These are phyloP conservation scores for Luzula sylvatica DNA, from an alignment of 176 grass and related monocot genomes.

Conservation along the genomic window DNA sequence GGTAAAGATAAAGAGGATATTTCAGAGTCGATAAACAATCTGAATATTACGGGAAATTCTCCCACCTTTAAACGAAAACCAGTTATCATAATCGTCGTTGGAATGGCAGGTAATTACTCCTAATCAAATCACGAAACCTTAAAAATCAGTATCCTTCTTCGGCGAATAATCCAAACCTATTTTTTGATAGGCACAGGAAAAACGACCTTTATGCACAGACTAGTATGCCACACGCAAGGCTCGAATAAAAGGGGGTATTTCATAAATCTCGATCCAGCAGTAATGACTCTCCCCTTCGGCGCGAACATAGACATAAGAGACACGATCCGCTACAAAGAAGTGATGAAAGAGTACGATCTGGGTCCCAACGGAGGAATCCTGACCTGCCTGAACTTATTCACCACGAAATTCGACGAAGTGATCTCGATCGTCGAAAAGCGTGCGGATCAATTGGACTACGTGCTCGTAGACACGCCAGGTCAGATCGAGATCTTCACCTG, in stretches of 20 bases:
- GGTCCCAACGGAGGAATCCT: constrained; percentile 94
- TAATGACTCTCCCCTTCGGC: constrained; percentile 76
- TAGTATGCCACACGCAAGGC: constrained; percentile 60
- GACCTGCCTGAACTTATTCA: constrained; percentile 81
- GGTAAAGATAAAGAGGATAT: constrained; percentile 43
- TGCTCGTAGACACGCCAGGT: constrained; percentile 83
- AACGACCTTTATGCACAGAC: constrained; percentile 74
- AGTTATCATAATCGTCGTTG: constrained; percentile 78
- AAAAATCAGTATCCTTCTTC: no score
- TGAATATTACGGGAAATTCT: constrained; percentile 38
- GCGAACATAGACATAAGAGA: constrained; percentile 96
- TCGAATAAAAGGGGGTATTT: constrained; percentile 68
- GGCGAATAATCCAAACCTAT: no score
- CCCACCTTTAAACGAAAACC: constrained; percentile 77
- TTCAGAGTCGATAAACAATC: constrained; percentile 55
- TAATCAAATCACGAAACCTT: no score
- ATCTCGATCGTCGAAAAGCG: constrained; percentile 82
- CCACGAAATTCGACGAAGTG: constrained; percentile 90
- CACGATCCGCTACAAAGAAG: constrained; percentile 82
- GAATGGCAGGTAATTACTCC: constrained; percentile 54
- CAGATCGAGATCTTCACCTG: constrained; percentile 99
- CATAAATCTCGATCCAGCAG: constrained; percentile 79
- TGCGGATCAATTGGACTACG: constrained; percentile 82
- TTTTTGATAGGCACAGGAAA: constrained; percentile 64
- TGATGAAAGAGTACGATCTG: constrained; percentile 94